These are phyloP conservation scores for Epichloe bromicola DNA, from an alignment of 2,329 filamentous ascomycete species.

Conservation along the genomic window DNA sequence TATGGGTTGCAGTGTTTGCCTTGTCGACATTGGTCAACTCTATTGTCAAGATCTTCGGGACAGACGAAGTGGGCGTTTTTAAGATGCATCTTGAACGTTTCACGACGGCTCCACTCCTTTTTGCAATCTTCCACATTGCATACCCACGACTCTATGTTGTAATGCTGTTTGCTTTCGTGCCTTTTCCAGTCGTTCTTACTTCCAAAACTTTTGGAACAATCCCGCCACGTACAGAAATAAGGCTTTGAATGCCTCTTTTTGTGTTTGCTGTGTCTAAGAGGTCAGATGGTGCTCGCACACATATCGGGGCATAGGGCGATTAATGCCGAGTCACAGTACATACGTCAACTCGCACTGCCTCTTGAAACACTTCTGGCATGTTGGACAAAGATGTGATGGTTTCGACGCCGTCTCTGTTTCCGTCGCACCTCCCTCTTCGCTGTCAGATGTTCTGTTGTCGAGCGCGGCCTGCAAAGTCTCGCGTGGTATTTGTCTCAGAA, in stretches of 20 bases:
- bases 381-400: slow-evolving; percentile 16
- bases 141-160: slow-evolving; percentile 56
- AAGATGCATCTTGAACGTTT: slow-evolving; percentile 52
- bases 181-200: slow-evolving; percentile 92
- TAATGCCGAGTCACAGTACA: slow-evolving; percentile 8
- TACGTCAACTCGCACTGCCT: slow-evolving; percentile 47
- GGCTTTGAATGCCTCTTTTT: slow-evolving; percentile 68
- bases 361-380: slow-evolving; percentile 33
- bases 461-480: slow-evolving; percentile 1
- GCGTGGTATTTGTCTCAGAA: not conserved
- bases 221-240: slow-evolving; percentile 64
- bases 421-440: slow-evolving; percentile 4
- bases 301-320: not conserved
- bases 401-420: not conserved
- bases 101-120: slow-evolving; percentile 46
- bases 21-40: slow-evolving; percentile 42
- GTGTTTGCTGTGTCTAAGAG: slow-evolving; percentile 53
- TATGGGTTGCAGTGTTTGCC: slow-evolving; percentile 49
- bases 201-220: slow-evolving; percentile 62
- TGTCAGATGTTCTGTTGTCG: not conserved
- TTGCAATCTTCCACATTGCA: slow-evolving; percentile 47
- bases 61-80: slow-evolving; percentile 29
- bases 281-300: not conserved
- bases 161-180: slow-evolving; percentile 73
- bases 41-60: slow-evolving; percentile 22